Evolutionary conservation across 140 eudicot genomes (phyloP).

Genomic region (Stevia rebaudiana): DNA sequence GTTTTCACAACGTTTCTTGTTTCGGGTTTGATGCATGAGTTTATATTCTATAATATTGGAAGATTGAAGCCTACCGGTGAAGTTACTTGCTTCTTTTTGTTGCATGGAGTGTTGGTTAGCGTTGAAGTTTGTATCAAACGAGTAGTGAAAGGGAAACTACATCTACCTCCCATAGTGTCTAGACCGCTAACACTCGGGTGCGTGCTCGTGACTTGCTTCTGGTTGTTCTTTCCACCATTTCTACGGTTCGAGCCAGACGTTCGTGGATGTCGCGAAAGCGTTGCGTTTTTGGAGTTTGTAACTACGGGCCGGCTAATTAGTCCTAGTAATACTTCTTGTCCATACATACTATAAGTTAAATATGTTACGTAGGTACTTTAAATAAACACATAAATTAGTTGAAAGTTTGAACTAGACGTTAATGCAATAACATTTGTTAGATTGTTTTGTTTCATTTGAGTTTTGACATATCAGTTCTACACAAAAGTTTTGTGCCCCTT

Average conservation of each 20-base stretch:
- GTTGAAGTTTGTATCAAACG: constrained; percentile 35
- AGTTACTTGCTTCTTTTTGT: constrained; percentile 32
- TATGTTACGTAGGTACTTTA: neutral
- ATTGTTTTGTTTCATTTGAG: no score
- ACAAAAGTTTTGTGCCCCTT: no score
- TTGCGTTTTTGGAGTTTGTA: constrained; percentile 31
- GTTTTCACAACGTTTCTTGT: constrained; percentile 26
- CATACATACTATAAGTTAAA: constrained; percentile 3
- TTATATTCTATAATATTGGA: constrained; percentile 37
- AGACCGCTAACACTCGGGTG: constrained; percentile 27
- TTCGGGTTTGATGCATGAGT: constrained; percentile 51
- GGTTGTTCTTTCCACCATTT: constrained; percentile 42
- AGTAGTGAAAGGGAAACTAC: constrained; percentile 14
- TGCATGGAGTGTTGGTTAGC: constrained; percentile 35
- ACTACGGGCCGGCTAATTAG: constrained; percentile 24
- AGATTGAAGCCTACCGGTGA: constrained; percentile 35
- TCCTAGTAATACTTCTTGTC: constrained; percentile 24
- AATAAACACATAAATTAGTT: no score
- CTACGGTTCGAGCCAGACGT: constrained; percentile 26
- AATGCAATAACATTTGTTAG: no score
- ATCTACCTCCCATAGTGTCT: constrained; percentile 20
- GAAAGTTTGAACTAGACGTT: no score
- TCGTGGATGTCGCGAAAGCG: constrained; percentile 34
- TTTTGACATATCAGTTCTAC: no score
- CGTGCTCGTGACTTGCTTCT: constrained; percentile 30